Base-by-base conservation (phyloP, 768 basidiomycete genomes). In the Punctularia strigosozonata region DNA sequence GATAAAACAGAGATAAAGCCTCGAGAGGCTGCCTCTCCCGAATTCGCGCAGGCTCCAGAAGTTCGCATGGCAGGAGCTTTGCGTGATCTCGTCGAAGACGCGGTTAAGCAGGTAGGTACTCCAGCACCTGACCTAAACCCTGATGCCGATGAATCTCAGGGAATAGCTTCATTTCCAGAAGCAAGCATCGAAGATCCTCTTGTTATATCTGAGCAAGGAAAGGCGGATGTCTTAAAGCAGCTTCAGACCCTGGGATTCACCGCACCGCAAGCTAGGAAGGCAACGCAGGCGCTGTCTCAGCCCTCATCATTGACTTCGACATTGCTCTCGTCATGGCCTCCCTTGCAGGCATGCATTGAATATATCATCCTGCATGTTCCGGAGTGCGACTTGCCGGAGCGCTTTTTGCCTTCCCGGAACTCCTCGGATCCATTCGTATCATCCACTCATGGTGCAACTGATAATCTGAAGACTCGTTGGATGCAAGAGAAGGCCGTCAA, bases 331-430 rank as follows among this genome's bases (percentile, higher is more conserved):
- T 63, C 72, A 5, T 56, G 77, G 2, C 64, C 75, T 4, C 73
- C 80, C 4, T 57, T 89, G 12, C 78, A 89, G 52, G 85, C 88
- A 0, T 76, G 77, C 37, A 79, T 91, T 32, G 84, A 90, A 47
- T 88, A 87, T 59, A 67, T 95, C 3, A 68, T 94, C 32, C 66
- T 94, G 17, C 75, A 86, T 48, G 53, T 85, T 4, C 83, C 90
- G 0, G 91, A 97, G 61, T 80, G 85, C 41, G 90, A 94, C 48
- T 69, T 95, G 4, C 92, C 92, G 0, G 52, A 65, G 36, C 70
- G 72, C 20, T 87, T 88, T 54, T 57, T 84, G 13, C 74, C 80
- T 4, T 53, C 64, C 7, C 56, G 57, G n/a, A 80, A 77, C 47
- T 74, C 80, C 3, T 83, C 80, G 0, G 69, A 75, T 47, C 62